A percentile compares a stretch with the other conserved stretches of the same genome.
Conservation (phyloP, 345 rosid genomes). For the Populus alba region DNA sequence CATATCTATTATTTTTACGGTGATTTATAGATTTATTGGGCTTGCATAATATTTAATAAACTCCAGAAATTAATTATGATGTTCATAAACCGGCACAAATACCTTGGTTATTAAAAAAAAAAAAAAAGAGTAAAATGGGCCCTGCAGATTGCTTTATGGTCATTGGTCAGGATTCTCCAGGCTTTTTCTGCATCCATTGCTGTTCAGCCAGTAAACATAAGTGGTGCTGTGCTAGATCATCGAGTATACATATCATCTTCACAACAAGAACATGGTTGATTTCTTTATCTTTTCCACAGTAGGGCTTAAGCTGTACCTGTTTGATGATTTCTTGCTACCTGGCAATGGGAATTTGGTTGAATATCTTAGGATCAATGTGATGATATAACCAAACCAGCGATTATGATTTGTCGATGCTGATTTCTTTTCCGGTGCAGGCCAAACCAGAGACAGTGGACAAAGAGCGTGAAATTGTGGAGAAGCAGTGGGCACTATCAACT, state of each 20-base stretch:
- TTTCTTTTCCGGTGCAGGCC: slow-evolving; percentile 26
- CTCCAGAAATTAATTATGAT: too few relatives aligned
- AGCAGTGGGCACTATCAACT: slow-evolving; percentile 45
- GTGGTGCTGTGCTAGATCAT: not conserved
- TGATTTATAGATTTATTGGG: too few relatives aligned
- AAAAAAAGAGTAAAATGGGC: not conserved
- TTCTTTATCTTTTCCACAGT: not conserved
- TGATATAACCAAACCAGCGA: not conserved
- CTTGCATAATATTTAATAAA: too few relatives aligned
- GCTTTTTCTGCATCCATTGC: not conserved
- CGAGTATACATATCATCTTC: not conserved
- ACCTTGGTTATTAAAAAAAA: too few relatives aligned
- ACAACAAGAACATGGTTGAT: not conserved
- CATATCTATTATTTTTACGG: too few relatives aligned
- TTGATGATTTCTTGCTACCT: not conserved
- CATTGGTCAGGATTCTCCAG: not conserved
- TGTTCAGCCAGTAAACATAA: not conserved
- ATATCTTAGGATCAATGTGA: too few relatives aligned
- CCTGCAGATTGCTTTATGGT: not conserved
- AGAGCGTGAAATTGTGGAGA: slow-evolving; percentile 46
- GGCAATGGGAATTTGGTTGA: not conserved
- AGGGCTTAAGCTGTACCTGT: too few relatives aligned
- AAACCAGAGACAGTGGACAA: slow-evolving; percentile 40
- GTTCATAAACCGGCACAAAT: too few relatives aligned
- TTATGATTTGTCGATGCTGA: not conserved